Percentiles rank a stretch among this genome's conserved stretches.
Evolutionary conservation across 106 monocot genomes (phyloP).

Genomic region (Posidonia australis): DNA sequence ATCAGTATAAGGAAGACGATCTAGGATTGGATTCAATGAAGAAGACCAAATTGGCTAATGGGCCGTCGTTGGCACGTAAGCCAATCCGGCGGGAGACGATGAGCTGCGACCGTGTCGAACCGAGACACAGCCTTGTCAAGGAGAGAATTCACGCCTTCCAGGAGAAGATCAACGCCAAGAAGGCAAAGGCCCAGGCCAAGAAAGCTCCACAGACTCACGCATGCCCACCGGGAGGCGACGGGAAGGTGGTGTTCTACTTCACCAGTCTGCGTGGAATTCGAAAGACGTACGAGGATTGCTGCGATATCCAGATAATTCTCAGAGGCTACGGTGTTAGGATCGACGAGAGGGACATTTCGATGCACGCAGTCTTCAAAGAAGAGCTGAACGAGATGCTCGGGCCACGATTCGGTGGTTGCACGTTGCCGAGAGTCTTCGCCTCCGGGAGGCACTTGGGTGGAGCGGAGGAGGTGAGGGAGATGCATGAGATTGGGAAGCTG

Average conservation of each 20-base stretch:
- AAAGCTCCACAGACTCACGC: not conserved
- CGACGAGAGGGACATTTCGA: constrained; percentile 83
- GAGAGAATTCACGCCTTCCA: constrained; percentile 47
- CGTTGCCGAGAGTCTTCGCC: constrained; percentile 60
- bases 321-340: constrained; percentile 40
- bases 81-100: not conserved
- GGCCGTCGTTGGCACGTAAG: no score
- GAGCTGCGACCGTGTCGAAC: not conserved
- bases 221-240: constrained; percentile 26
- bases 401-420: constrained; percentile 12
- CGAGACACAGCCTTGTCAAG: constrained; percentile 37
- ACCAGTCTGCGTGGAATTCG: constrained; percentile 78
- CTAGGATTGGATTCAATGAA: not conserved
- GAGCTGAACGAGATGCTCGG: constrained; percentile 53
- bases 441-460: constrained; percentile 49
- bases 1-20: not conserved
- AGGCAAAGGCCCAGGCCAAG: not conserved
- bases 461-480: not conserved
- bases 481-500: not conserved
- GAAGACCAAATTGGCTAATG: not conserved
- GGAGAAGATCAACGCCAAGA: constrained; percentile 49
- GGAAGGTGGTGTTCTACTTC: constrained; percentile 57
- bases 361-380: constrained; percentile 62
- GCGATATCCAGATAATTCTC: constrained; percentile 26
- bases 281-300: constrained; percentile 80